A percentile compares a stretch with the other conserved stretches of the same genome.
Conservation (phyloP, 352 stramenopile genomes). For the Peronospora tabacina region DNA sequence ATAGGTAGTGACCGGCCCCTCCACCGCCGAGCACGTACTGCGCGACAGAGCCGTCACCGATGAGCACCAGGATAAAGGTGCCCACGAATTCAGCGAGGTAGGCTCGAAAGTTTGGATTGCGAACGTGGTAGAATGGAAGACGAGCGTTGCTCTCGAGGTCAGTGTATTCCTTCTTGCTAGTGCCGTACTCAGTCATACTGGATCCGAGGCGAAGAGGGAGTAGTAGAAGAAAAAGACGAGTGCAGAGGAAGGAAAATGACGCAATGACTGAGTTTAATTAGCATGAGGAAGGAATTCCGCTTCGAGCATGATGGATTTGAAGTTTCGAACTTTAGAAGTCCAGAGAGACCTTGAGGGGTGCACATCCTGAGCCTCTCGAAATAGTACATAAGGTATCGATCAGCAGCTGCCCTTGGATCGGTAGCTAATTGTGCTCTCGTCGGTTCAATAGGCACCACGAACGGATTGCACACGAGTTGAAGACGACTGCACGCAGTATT, state of each 20-base stretch:
- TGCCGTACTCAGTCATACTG: conserved; percentile 35
- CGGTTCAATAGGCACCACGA: too few relatives aligned
- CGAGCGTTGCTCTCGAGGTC: conserved; percentile 28
- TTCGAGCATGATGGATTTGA: conserved; percentile 7
- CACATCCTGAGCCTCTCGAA: neutral
- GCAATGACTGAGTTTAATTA: conserved; percentile 15
- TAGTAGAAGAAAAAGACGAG: conserved; percentile 6
- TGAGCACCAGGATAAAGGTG: conserved; percentile 55
- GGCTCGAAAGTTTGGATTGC: conserved; percentile 35
- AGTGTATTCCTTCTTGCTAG: conserved; percentile 22
- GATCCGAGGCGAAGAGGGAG: neutral
- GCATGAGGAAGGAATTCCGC: neutral
- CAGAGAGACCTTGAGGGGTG: neutral
- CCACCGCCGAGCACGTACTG: conserved; percentile 44
- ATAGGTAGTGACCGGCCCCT: conserved; percentile 42
- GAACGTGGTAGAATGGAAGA: conserved; percentile 27
- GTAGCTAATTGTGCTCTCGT: neutral
- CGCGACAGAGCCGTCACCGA: conserved; percentile 52
- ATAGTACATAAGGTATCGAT: conserved; percentile 15
- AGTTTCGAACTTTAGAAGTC: conserved; percentile 6
- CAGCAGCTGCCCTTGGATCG: conserved; percentile 4
- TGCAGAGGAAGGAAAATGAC: conserved; percentile 13
- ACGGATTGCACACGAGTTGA: too few relatives aligned
- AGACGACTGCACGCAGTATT: too few relatives aligned
- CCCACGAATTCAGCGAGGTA: conserved; percentile 59